phyloP scores from a whole-genome alignment of 2,329 filamentous ascomycete species.

The Pestalotiopsis sp. region DNA sequence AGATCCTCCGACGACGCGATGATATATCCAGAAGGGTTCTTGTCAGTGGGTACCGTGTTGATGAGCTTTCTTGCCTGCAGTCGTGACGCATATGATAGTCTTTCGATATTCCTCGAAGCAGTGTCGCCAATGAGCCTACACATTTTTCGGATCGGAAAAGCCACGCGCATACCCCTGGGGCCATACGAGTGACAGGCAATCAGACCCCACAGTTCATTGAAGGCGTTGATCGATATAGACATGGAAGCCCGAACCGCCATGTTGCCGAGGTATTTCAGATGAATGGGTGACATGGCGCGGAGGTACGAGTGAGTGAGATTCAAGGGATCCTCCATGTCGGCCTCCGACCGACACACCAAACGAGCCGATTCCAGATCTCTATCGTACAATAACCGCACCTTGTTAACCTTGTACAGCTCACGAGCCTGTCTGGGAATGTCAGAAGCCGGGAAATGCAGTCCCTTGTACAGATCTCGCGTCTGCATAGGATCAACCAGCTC shows the following conservation, averaged over 20 bases:
- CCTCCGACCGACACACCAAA: conserved; percentile 75
- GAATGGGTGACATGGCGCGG: conserved; percentile 88
- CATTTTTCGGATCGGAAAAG: conserved; percentile 91
- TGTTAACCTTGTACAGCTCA: conserved; percentile 89
- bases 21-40: conserved; percentile 87
- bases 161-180: conserved; percentile 79
- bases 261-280: conserved; percentile 83
- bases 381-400: conserved; percentile 85
- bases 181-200: conserved; percentile 88
- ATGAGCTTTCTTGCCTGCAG: conserved; percentile 87
- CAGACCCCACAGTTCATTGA: conserved; percentile 83
- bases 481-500: conserved; percentile 81
- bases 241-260: conserved; percentile 94
- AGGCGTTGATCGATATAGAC: conserved; percentile 91
- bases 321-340: conserved; percentile 75
- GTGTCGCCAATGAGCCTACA: conserved; percentile 86
- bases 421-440: conserved; percentile 85
- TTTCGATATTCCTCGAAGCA: conserved; percentile 84
- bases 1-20: conserved; percentile 87
- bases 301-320: conserved; percentile 86
- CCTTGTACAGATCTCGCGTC: conserved; percentile 84
- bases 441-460: conserved; percentile 84
- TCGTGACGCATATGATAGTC: conserved; percentile 82
- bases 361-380: conserved; percentile 79
- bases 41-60: conserved; percentile 78